Percentiles rank a stretch among this genome's conserved stretches.
These are phyloP conservation scores for Elaphomyces granulatus DNA, from an alignment of 495 filamentous ascomycete species.

Conservation along the genomic window DNA sequence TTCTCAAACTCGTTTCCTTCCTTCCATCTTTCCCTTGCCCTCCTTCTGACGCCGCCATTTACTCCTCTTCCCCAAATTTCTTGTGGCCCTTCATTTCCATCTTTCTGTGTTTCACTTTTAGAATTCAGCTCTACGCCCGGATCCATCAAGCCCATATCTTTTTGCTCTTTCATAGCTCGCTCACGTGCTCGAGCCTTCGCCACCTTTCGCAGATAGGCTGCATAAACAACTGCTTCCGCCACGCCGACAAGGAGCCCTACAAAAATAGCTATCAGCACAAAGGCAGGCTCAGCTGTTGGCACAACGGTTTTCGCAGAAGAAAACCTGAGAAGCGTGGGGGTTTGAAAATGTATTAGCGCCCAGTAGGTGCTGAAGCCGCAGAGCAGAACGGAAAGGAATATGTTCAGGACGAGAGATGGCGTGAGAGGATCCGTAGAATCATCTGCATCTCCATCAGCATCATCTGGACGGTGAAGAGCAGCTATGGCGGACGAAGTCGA, in stretches of 20 bases:
- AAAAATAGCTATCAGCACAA: constrained; percentile 27
- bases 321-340: constrained; percentile 19
- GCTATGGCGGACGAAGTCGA: background rate
- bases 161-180: constrained; percentile 50
- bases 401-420: constrained; percentile 31
- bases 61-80: constrained; percentile 33
- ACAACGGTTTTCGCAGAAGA: constrained; percentile 31
- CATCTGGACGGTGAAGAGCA: constrained; percentile 21
- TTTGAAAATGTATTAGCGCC: constrained; percentile 40
- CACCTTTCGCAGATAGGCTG: constrained; percentile 67
- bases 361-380: constrained; percentile 34
- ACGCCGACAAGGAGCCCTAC: constrained; percentile 50
- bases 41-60: constrained; percentile 32
- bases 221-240: constrained; percentile 80
- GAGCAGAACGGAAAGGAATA: constrained; percentile 33
- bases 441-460: constrained; percentile 21
- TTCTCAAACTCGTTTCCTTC: too few relatives aligned
- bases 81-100: constrained; percentile 17
- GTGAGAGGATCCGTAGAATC: constrained; percentile 32
- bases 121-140: constrained; percentile 1
- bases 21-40: constrained; percentile 32
- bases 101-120: background rate
- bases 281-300: constrained; percentile 23
- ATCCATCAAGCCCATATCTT: constrained; percentile 40
- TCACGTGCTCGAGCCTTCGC: constrained; percentile 55